Conservation (phyloP, 805 yeast genomes). For the Saturnispora saitoi region DNA sequence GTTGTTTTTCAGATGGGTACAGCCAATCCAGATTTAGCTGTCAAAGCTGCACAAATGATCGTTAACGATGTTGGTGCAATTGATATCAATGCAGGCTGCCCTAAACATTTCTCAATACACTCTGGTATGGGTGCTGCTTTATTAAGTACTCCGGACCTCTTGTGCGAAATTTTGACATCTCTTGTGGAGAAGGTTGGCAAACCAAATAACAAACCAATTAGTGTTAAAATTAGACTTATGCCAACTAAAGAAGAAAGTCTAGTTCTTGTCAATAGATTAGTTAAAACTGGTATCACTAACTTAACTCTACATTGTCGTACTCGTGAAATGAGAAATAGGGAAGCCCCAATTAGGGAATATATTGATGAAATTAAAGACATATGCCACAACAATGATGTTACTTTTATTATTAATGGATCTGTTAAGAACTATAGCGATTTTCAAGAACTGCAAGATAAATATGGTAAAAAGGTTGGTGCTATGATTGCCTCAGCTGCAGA, state of each 20-base stretch:
- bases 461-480: conserved; percentile 64
- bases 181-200: conserved; percentile 75
- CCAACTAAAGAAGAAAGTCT: conserved; percentile 56
- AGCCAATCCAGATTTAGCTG: conserved; percentile 75
- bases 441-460: conserved; percentile 38
- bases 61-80: conserved; percentile 86
- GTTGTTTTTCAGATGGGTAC: conserved; percentile 90
- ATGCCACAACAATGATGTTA: conserved; percentile 54
- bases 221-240: conserved; percentile 81
- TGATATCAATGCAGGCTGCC: conserved; percentile 95
- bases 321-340: conserved; percentile 79
- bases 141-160: conserved; percentile 67
- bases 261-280: conserved; percentile 46
- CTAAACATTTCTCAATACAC: conserved; percentile 90
- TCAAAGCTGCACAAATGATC: conserved; percentile 73
- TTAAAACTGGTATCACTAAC: conserved; percentile 74
- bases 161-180: conserved; percentile 57
- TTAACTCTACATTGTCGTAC: conserved; percentile 91
- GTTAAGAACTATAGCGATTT: conserved; percentile 26
- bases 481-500: conserved; percentile 95
- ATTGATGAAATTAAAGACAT: conserved; percentile 51
- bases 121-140: conserved; percentile 98
- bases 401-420: conserved; percentile 79
- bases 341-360: conserved; percentile 67
- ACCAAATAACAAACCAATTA: conserved; percentile 70